A percentile compares a stretch with the other conserved stretches of the same genome.
phyloP scores from a whole-genome alignment of 2,329 filamentous ascomycete species.

The Cytospora paraplurivora region DNA sequence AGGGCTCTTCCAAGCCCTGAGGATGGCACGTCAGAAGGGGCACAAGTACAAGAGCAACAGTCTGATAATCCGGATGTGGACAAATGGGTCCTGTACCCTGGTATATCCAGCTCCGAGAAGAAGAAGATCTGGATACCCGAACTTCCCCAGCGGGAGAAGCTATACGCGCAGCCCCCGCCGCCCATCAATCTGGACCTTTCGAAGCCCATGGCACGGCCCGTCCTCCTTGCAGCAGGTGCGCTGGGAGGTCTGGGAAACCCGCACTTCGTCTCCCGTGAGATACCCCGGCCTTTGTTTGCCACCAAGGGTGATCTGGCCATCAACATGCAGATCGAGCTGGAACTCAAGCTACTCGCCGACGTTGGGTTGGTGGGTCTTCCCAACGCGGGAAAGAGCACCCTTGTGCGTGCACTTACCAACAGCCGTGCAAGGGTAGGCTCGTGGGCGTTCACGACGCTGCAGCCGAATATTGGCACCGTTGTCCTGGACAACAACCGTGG shows the following conservation, averaged over 20 bases:
- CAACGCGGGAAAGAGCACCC: constrained; percentile 93
- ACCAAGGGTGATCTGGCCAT: constrained; percentile 82
- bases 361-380: constrained; percentile 92
- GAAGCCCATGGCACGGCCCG: constrained; percentile 76
- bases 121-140: constrained; percentile 53
- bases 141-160: constrained; percentile 53
- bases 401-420: constrained; percentile 84
- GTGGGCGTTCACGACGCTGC: constrained; percentile 96
- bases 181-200: constrained; percentile 76
- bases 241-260: constrained; percentile 91
- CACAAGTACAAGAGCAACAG: constrained; percentile 45
- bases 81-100: constrained; percentile 87
- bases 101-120: constrained; percentile 70
- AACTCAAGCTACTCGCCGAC: constrained; percentile 93
- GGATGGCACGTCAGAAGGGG: constrained; percentile 34
- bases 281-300: constrained; percentile 79
- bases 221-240: constrained; percentile 84
- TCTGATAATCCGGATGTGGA: constrained; percentile 56
- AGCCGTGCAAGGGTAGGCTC: constrained; percentile 86
- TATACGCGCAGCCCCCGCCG: constrained; percentile 68
- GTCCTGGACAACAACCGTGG: constrained; percentile 86
- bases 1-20: constrained; percentile 29
- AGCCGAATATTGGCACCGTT: constrained; percentile 94
- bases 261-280: constrained; percentile 80
- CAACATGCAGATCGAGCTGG: constrained; percentile 78